phyloP scores from a whole-genome alignment of 2,329 filamentous ascomycete species.

The Colletotrichum tropicicola region DNA sequence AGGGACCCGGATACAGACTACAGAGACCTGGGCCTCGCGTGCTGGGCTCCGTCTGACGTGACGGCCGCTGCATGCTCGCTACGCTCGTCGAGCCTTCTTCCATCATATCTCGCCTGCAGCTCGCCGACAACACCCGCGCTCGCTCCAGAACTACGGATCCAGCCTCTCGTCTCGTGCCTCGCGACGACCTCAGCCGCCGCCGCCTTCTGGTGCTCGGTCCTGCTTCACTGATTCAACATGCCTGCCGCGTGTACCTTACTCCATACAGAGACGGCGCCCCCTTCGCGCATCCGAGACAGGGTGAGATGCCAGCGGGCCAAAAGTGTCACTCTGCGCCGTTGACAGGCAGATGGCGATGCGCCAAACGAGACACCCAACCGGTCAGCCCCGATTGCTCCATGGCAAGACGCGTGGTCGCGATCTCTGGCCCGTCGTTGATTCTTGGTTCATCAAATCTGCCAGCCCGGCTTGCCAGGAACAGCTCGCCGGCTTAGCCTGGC shows the following conservation, averaged over 20 bases:
- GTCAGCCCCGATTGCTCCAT: not conserved
- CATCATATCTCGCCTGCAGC: constrained; percentile 23
- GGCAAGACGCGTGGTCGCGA: not conserved
- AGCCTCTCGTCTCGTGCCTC: not conserved
- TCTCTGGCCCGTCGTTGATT: constrained; percentile 2
- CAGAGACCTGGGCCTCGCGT: not conserved
- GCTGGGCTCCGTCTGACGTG: constrained; percentile 6
- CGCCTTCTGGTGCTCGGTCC: constrained; percentile 5
- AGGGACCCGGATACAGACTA: not conserved
- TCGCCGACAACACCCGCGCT: constrained; percentile 4
- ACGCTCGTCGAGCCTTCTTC: not conserved
- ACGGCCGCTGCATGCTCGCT: not conserved
- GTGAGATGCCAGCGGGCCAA: constrained; percentile 1
- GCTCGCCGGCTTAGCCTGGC: not conserved
- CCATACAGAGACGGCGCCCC: constrained; percentile 1
- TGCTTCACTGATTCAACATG: constrained; percentile 21
- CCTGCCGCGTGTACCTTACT: constrained; percentile 1
- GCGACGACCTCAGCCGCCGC: not conserved
- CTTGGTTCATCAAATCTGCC: constrained; percentile 16
- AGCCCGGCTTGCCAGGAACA: constrained; percentile 8
- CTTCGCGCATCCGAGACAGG: constrained; percentile 20
- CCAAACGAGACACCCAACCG: constrained; percentile 7
- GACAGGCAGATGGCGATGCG: constrained; percentile 5
- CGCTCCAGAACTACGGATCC: not conserved
- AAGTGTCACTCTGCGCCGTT: not conserved